Evolutionary conservation across 2,329 filamentous ascomycete species (phyloP), one percentile per base, ranked within the genome.

Genomic region (Byssoonygena ceratinophila): DNA sequence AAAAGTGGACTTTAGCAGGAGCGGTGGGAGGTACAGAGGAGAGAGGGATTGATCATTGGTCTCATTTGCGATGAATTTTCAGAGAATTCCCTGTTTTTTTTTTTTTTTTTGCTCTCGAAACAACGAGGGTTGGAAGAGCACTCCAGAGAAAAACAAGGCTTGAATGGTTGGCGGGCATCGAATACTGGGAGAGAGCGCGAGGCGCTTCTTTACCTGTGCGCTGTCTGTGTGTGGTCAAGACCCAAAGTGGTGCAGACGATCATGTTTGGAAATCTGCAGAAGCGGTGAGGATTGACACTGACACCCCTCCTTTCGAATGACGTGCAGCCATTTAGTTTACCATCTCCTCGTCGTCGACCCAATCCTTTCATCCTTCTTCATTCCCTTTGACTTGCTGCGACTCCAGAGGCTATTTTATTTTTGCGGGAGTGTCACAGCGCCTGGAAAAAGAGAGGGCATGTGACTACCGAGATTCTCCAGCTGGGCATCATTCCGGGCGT

Each of bases 181-280:
- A n/a, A 34, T 34, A 4, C 25, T 50, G 16, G 39, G 29, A 1
- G 22, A 29, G 47, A 50, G 39, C 23, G 11, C 34, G 16, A 50
- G 16, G 47, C 27, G 27, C 37, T 50, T 50, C 37, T 36, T 18
- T 36, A 12, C 37, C 11, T 23, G 18, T 40, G 37, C 18, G 37
- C n/a, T 39, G 36, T 11, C 4, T 41, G 11, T 50, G 47, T 50
- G 47, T 31, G 39, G 47, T 43, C 45, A 47, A n/a, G n/a, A n/a
- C n/a, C n/a, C n/a, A n/a, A n/a, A 47, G 47, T 29, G 36, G 36
- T 51, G 49, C 40, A 51, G 40, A 36, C 20, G 49, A 51, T 51
- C 49, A 51, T 37, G 49, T 45, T 45, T 39, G 39, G 29, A 45
- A 45, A 37, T 51, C 18, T 51, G 49, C 49, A 45, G 14, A 37